These are phyloP conservation scores for Diaporthe eres DNA, from an alignment of 2,329 filamentous ascomycete species.

Conservation along the genomic window DNA sequence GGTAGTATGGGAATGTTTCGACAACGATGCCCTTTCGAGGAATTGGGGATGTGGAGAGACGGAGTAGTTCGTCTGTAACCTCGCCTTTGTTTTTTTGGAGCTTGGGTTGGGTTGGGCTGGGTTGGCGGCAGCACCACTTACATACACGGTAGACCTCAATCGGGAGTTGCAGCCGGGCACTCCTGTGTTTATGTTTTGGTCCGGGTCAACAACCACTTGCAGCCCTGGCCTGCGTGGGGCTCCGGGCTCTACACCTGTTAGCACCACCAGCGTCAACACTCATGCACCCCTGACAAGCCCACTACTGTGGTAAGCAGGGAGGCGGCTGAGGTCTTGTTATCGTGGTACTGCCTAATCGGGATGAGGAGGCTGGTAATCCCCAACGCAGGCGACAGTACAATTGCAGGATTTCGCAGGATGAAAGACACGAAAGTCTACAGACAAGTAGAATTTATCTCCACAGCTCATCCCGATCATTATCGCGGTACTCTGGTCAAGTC, in stretches of 20 bases:
- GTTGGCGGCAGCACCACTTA: constrained; percentile 20
- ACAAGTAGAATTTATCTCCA: fast-evolving
- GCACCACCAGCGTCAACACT: constrained; percentile 15
- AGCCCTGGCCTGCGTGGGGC: background rate
- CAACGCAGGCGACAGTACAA: background rate
- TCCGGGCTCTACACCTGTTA: background rate
- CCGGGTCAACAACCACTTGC: constrained; percentile 11
- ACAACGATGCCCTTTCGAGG: background rate
- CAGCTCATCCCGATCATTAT: background rate
- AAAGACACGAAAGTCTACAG: background rate
- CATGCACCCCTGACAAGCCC: constrained; percentile 29
- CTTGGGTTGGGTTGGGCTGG: constrained; percentile 10
- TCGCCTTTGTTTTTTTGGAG: constrained; percentile 18
- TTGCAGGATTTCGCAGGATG: too few relatives aligned
- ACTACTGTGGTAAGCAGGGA: background rate
- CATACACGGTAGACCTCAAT: background rate
- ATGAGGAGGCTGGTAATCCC: background rate
- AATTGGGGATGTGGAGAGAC: constrained; percentile 12
- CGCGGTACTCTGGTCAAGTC: background rate
- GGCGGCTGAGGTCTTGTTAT: background rate
- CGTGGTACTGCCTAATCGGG: background rate
- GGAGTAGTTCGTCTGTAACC: constrained; percentile 18
- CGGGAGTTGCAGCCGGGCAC: constrained; percentile 8
- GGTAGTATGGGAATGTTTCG: constrained; percentile 9
- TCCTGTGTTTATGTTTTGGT: constrained; percentile 34